Evolutionary conservation across 345 rosid genomes (phyloP).

Genomic region (Bruguiera sexangula): DNA sequence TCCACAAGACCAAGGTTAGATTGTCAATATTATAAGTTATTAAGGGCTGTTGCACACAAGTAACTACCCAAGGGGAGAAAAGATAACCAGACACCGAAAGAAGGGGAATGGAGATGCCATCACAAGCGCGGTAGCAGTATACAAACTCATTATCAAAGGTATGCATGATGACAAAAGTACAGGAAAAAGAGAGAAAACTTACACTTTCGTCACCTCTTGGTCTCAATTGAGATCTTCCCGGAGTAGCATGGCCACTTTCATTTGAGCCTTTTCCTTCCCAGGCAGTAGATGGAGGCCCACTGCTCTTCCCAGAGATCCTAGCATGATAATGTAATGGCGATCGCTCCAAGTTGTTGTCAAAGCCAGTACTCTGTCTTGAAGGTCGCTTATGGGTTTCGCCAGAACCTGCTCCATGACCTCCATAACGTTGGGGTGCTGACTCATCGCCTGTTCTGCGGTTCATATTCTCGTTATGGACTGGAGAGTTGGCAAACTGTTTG

Average conservation of each 20-base stretch:
- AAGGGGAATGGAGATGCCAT: too few relatives aligned
- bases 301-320: slow-evolving; percentile 37
- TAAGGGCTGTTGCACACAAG: not conserved
- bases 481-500: slow-evolving; percentile 41
- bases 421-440: slow-evolving; percentile 39
- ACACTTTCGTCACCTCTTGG: slow-evolving; percentile 73
- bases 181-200: slow-evolving; percentile 23
- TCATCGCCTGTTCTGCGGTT: slow-evolving; percentile 33
- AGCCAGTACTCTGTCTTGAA: slow-evolving; percentile 39
- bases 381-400: slow-evolving; percentile 45
- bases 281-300: slow-evolving; percentile 42
- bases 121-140: too few relatives aligned
- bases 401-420: slow-evolving; percentile 44
- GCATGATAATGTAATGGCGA: slow-evolving; percentile 62
- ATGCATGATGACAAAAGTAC: not conserved
- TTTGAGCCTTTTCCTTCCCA: slow-evolving; percentile 57
- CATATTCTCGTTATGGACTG: slow-evolving; percentile 38
- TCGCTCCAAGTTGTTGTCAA: slow-evolving; percentile 58
- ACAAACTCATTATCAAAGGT: not conserved
- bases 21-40: not conserved
- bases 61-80: not conserved
- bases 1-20: not conserved
- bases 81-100: too few relatives aligned
- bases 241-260: slow-evolving; percentile 58
- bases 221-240: slow-evolving; percentile 52